Evolutionary conservation across 2,329 filamentous ascomycete genomes (phyloP).

Genomic region (Emergomyces pasteurianus): DNA sequence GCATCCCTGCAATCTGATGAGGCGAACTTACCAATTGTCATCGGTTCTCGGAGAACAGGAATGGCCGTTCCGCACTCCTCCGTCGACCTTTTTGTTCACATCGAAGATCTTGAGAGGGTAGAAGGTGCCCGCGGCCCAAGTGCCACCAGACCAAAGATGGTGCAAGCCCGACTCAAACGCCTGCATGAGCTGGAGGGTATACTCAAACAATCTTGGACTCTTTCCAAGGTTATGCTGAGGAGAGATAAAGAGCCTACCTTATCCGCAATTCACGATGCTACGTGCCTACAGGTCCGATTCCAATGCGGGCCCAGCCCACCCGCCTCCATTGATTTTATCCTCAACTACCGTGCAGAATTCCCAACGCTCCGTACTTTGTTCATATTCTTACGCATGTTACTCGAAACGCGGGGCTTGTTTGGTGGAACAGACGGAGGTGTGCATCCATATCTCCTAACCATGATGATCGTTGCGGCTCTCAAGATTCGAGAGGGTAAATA

Average conservation of each 20-base stretch:
- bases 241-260: conserved; percentile 20
- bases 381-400: conserved; percentile 36
- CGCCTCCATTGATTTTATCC: conserved; percentile 32
- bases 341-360: conserved; percentile 37
- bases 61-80: conserved; percentile 43
- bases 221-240: not conserved
- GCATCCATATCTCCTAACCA: conserved; percentile 43
- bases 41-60: conserved; percentile 44
- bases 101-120: conserved; percentile 16
- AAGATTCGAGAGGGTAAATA: conserved; percentile 30
- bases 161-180: conserved; percentile 14
- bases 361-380: conserved; percentile 41
- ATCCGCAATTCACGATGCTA: conserved; percentile 30
- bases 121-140: conserved; percentile 19
- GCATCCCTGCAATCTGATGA: conserved; percentile 17
- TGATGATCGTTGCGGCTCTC: conserved; percentile 45
- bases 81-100: conserved; percentile 38
- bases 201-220: not conserved
- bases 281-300: conserved; percentile 42
- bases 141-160: conserved; percentile 21
- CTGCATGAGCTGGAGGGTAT: conserved; percentile 9
- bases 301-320: conserved; percentile 32
- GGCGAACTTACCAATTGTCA: conserved; percentile 29
- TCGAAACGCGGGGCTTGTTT: conserved; percentile 40
- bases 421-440: conserved; percentile 39